A percentile compares a stretch with the other conserved stretches of the same genome.
Conservation (phyloP, 75 land plant genomes). For the Sequoiadendron giganteum region DNA sequence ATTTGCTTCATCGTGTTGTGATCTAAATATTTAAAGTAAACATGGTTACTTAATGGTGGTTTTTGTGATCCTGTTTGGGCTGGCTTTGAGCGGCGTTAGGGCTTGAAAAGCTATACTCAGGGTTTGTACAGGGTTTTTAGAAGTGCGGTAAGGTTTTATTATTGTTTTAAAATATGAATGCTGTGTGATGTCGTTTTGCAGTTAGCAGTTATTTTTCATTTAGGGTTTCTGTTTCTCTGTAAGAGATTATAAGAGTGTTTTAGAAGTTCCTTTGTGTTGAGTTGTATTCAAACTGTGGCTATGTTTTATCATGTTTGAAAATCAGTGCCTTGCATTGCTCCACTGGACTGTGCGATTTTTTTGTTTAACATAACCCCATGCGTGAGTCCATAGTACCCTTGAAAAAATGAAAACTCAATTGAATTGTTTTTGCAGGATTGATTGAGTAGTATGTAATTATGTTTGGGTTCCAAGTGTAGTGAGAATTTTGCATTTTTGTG, state of each 20-base stretch:
- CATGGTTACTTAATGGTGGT: background rate
- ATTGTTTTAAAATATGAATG: background rate
- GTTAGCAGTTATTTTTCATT: background rate
- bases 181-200: background rate
- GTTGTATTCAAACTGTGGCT: background rate
- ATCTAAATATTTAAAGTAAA: background rate
- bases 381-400: background rate
- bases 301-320: background rate
- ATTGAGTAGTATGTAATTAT: background rate
- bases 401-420: background rate
- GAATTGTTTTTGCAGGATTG: background rate
- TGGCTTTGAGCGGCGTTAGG: background rate
- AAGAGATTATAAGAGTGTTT: background rate
- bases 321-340: background rate
- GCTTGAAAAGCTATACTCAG: background rate
- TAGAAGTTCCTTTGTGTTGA: background rate
- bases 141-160: background rate
- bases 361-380: background rate
- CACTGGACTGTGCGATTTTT: background rate
- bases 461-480: background rate
- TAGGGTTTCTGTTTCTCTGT: background rate
- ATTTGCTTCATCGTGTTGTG: background rate
- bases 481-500: background rate
- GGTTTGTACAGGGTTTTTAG: background rate
- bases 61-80: background rate